Evolutionary conservation across 2,329 filamentous ascomycete genomes (phyloP).

Genomic region (Ophiostoma ips): DNA sequence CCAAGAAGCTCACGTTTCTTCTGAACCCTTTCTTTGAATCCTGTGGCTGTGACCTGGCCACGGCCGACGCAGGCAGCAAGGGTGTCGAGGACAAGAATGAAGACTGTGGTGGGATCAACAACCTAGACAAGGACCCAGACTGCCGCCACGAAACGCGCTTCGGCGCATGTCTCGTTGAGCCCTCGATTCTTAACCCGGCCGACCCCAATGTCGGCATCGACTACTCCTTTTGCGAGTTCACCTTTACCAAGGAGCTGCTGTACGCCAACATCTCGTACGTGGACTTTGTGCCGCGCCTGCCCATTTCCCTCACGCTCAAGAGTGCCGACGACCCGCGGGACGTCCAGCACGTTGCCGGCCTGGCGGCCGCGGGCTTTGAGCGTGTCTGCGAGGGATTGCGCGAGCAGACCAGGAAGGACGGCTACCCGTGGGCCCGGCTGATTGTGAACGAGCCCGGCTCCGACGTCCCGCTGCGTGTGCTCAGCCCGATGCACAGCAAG

Average conservation of each 20-base stretch:
- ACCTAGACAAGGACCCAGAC: too few relatives aligned
- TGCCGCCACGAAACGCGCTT: conserved; percentile 18
- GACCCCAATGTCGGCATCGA: conserved; percentile 39
- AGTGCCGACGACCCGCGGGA: conserved; percentile 22
- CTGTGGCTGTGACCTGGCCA: too few relatives aligned
- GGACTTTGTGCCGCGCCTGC: conserved; percentile 46
- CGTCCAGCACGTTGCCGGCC: conserved; percentile 40
- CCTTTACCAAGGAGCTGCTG: conserved; percentile 40
- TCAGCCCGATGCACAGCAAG: conserved; percentile 30
- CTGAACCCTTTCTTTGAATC: conserved; percentile 35
- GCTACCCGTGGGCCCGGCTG: conserved; percentile 47
- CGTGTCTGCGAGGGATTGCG: conserved; percentile 38
- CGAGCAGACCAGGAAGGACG: conserved; percentile 41
- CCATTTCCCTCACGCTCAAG: conserved; percentile 37
- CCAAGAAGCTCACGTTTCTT: conserved; percentile 40
- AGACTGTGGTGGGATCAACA: too few relatives aligned
- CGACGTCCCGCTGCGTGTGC: conserved; percentile 23
- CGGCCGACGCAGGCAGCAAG: too few relatives aligned
- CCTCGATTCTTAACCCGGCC: conserved; percentile 48
- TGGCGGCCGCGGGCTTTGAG: conserved; percentile 41
- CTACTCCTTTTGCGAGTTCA: conserved; percentile 49
- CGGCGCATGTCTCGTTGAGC: conserved; percentile 38
- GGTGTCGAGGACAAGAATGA: too few relatives aligned
- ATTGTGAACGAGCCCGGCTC: conserved; percentile 20
- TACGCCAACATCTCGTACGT: conserved; percentile 54